A percentile compares a stretch with the other conserved stretches of the same genome.
phyloP scores from a whole-genome alignment of 2,329 filamentous ascomycete genomes.

The Leptosphaerulina australis region DNA sequence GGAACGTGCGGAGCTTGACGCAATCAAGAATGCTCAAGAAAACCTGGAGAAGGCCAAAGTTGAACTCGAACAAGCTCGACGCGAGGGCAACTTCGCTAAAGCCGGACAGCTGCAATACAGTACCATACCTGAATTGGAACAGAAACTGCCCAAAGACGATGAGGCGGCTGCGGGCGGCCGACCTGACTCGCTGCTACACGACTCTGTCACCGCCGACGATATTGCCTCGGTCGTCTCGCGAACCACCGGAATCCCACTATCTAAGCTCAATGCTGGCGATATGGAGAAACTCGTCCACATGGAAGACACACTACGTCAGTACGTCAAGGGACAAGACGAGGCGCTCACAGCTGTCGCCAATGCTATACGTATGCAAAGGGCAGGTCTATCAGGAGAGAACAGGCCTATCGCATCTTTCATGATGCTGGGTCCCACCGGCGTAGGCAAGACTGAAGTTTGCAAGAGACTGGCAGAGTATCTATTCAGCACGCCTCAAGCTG shows the following conservation, averaged over 20 bases:
- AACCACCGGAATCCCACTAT: constrained; percentile 89
- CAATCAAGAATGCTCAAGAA: constrained; percentile 84
- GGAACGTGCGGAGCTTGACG: constrained; percentile 83
- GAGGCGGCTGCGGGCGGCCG: constrained; percentile 43
- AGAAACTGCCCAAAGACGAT: constrained; percentile 77
- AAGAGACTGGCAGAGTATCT: constrained; percentile 94
- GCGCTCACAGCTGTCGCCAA: constrained; percentile 89
- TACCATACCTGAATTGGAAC: constrained; percentile 80
- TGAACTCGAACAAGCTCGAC: constrained; percentile 85
- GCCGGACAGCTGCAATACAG: constrained; percentile 93
- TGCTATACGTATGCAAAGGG: constrained; percentile 90
- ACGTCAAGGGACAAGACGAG: constrained; percentile 91
- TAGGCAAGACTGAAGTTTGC: constrained; percentile 96
- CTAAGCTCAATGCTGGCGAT: constrained; percentile 90
- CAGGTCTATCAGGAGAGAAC: constrained; percentile 89
- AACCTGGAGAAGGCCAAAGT: constrained; percentile 85
- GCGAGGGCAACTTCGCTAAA: constrained; percentile 84
- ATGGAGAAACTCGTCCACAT: constrained; percentile 94
- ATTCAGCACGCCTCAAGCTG: constrained; percentile 88
- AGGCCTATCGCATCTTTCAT: constrained; percentile 93
- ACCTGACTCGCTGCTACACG: constrained; percentile 75
- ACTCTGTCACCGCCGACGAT: constrained; percentile 93
- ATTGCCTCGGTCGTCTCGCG: constrained; percentile 91
- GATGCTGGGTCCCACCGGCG: constrained; percentile 95
- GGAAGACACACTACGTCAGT: constrained; percentile 85